Conservation (phyloP, 257 asterid species). For the Vinca minor region DNA sequence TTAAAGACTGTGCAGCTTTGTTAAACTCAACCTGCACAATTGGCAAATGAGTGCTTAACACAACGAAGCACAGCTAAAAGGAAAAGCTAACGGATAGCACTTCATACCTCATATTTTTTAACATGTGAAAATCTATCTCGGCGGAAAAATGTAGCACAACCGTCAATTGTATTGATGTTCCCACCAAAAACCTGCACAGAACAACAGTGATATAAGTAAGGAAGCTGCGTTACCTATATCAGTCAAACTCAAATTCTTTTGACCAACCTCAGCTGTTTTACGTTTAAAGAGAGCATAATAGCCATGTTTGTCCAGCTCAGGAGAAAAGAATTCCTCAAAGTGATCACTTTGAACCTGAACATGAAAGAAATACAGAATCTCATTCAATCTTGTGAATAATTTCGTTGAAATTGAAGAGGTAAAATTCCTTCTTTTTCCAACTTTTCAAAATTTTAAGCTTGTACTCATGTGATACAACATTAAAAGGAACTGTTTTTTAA, state of each 20-base stretch:
- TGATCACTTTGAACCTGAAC: conserved; percentile 87
- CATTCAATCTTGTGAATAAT: not conserved
- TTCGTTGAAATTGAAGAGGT: not conserved
- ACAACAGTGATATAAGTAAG: conserved; percentile 11
- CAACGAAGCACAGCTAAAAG: conserved; percentile 11
- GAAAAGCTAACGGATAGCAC: not conserved
- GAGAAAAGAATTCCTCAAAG: conserved; percentile 85
- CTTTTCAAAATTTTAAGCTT: not conserved
- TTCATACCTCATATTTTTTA: conserved; percentile 84
- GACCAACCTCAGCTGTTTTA: conserved; percentile 81
- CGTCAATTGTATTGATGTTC: conserved; percentile 50
- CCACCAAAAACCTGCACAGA: conserved; percentile 60
- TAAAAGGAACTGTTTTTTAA: not conserved
- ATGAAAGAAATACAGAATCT: conserved; percentile 5
- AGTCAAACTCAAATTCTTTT: conserved; percentile 9
- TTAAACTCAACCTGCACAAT: conserved; percentile 81
- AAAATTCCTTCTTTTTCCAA: not conserved
- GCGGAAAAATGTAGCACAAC: conserved; percentile 98
- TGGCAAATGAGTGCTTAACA: conserved; percentile 12
- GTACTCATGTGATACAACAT: not conserved
- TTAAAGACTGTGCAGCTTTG: conserved; percentile 93
- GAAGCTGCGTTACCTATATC: conserved; percentile 10
- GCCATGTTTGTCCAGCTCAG: conserved; percentile 97
- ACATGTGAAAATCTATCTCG: conserved; percentile 93
- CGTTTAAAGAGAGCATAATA: conserved; percentile 78